Base-by-base conservation (phyloP, 2,329 filamentous ascomycete species). In the Fonsecaea multimorphosa region DNA sequence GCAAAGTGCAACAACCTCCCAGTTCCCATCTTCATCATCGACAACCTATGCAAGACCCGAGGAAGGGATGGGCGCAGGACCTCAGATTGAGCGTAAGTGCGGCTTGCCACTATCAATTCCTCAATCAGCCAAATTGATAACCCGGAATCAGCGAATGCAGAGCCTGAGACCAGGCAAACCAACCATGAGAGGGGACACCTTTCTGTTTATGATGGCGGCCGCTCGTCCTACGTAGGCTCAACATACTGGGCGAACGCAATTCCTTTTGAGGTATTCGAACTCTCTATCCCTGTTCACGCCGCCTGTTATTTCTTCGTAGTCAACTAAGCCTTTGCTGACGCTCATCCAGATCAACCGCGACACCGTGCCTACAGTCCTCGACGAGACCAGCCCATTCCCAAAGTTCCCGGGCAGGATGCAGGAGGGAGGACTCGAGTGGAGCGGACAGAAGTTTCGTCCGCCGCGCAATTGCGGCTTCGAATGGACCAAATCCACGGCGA, bases 191-290 rank as follows among this genome's bases (percentile, higher is more conserved):
- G 34, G 44, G 64, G 67, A 29, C 44, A 62, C 2, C 19, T 69
- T 24, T 49, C 60, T 38, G 52, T 69, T 16, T 65, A 56, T 49
- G 44, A 61, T 24, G 67, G 67, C 24, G 67, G 67, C 12, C 65
- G 67, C 32, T 65, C 67, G 22, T 54, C 44, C n/a, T 69, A 69
- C 40, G 31, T 56, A 14, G 67, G 67, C 19, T 68, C 65, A 19
- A 69, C 67, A 2, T 68, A 58, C 27, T 69, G 67, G 67, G 67
- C 61, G n/a, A 70, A 70, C 52, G 34, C 63, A n/a, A 68, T 70
- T 9, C 66, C 66, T 52, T 38, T 34, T 4, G 68, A 70, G 63
- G 68, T 70, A 64, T 11, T 38, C 36, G 44, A 49, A 9, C 32
- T 40, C 12, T 29, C 57, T 36, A 7, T 9, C 44, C 19, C 27